Percentiles rank a stretch among this genome's conserved stretches.
Evolutionary conservation across 1,284 basidiomycete genomes (phyloP).

Genomic region (Cutaneotrichosporon sp.): DNA sequence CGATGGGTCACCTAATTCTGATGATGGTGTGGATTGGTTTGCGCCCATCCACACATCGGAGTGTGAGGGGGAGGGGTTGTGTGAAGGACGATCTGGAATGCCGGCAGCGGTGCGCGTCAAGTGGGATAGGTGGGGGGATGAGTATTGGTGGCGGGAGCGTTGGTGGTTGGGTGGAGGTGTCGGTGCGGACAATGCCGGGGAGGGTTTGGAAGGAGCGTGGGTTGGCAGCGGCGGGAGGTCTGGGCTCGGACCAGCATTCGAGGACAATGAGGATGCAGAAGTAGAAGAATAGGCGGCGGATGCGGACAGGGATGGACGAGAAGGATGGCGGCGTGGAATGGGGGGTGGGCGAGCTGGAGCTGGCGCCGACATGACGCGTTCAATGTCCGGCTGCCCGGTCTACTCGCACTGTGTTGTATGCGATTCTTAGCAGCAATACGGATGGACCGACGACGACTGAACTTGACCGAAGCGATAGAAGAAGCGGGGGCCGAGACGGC

Average conservation of each 20-base stretch:
- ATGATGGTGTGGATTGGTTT: neutral
- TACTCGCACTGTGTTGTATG: too few species aligned
- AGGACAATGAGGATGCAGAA: neutral
- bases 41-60: slow-evolving; percentile 1
- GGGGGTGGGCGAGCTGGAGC: slow-evolving; percentile 9
- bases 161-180: neutral
- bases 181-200: neutral
- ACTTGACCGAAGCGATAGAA: too few species aligned
- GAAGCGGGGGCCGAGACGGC: too few species aligned
- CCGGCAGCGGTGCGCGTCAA: neutral
- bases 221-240: neutral
- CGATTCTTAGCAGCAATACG: too few species aligned
- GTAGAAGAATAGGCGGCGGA: neutral
- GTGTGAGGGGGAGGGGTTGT: neutral
- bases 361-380: neutral
- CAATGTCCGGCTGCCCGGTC: neutral
- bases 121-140: neutral
- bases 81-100: neutral
- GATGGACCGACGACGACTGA: too few species aligned
- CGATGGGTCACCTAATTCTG: neutral
- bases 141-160: neutral
- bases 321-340: slow-evolving; percentile 17
- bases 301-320: slow-evolving; percentile 5
- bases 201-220: neutral
- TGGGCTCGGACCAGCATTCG: neutral